phyloP scores from a whole-genome alignment of 2,329 filamentous ascomycete genomes.

The Delphinella strobiligena region DNA sequence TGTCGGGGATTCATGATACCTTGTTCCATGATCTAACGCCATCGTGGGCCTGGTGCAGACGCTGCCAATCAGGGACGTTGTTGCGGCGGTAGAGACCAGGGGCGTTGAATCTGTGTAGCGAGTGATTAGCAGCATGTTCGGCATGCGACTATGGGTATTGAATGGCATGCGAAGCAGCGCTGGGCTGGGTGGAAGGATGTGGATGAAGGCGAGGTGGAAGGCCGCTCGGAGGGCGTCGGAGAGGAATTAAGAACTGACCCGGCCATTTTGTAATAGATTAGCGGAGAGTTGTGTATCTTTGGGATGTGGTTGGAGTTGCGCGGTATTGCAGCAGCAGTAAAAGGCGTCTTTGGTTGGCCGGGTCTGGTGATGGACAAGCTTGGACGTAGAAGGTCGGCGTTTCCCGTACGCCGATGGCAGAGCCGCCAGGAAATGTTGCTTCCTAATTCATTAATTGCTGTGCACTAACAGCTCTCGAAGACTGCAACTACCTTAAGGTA shows the following conservation, averaged over 20 bases:
- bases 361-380: neutral
- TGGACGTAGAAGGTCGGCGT: neutral
- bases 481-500: too few species aligned
- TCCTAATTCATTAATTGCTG: too few species aligned
- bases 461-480: too few species aligned
- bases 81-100: constrained; percentile 56
- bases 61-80: constrained; percentile 64
- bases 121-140: constrained; percentile 3
- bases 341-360: constrained; percentile 5
- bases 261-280: constrained; percentile 29
- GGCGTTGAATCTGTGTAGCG: constrained; percentile 11
- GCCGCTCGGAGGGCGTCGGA: neutral
- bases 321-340: too few species aligned
- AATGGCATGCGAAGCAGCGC: neutral
- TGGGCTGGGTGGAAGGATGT: neutral
- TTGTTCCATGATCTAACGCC: constrained; percentile 65
- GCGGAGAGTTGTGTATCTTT: too few species aligned
- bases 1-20: too few species aligned
- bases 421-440: neutral
- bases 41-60: constrained; percentile 62
- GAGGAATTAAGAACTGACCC: too few species aligned
- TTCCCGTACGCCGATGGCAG: neutral
- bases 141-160: neutral
- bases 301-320: too few species aligned
- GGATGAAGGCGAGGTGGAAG: neutral